Base-by-base conservation (phyloP, 805 yeast genomes). In the Metschnikowia reukaufii region DNA sequence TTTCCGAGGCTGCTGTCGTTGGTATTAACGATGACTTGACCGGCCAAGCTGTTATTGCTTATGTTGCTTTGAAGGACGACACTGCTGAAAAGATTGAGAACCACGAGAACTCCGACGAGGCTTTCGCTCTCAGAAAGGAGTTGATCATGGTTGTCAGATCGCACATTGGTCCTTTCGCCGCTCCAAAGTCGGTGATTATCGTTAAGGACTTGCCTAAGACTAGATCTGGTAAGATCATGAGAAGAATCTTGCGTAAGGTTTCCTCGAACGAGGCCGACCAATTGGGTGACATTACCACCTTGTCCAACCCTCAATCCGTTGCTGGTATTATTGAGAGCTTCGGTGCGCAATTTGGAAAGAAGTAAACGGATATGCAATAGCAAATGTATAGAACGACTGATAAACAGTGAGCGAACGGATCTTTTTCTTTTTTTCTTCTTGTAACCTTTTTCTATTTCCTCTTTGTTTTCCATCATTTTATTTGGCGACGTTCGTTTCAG, bases 111-210 rank as follows among this genome's bases (percentile, higher is more conserved):
- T 65, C 64, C 39, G 79, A 71, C 31, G 85, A 81, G 57, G 64
- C 78, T 25, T 66, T 66, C 36, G 78, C 76, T 4, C 73, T 79
- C 51, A 83, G 83, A 68, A 82, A 78, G 61, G 85, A 82, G 56
- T 71, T 86, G 61, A 68, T 85, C 37, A 62, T 85, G 58, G 83
- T 85, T 23, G 92, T 86, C 33, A 77, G 94, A 67, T 81, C 78
- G 58, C 89, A 84, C 65, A 86, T 86, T 62, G 94, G 94, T 27
- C 92, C 94, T 46, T 86, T 86, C 69, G 94, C 94, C 32, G 89
- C 92, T 36, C 94, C 94, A 55, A 86, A 86, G 69, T 66, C 81
- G 39, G 83, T 86, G 51, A 74, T 86, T 37, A 66, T 86, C 45
- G 92, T 86, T 43, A 79, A 78, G 58, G 94, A 86, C 64, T 79